Percentiles rank a stretch among this genome's conserved stretches.
These are phyloP conservation scores for Colletotrichum tropicicola DNA, from an alignment of 2,329 filamentous ascomycete genomes.

Conservation along the genomic window DNA sequence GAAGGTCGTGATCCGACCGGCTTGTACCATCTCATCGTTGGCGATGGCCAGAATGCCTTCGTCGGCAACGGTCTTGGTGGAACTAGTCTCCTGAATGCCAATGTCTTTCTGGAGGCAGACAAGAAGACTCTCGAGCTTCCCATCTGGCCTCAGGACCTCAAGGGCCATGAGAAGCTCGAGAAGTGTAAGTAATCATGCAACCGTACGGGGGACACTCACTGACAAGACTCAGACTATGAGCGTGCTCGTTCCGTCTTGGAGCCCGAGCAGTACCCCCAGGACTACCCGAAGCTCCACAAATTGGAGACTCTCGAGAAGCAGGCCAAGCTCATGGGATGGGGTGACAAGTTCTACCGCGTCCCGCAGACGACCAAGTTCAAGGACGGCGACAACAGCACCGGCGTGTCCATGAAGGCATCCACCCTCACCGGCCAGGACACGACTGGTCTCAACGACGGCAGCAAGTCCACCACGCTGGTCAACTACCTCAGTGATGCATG, in stretches of 20 bases:
- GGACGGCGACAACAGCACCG: conserved; percentile 67
- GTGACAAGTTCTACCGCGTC: conserved; percentile 62
- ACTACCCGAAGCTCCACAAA: conserved; percentile 67
- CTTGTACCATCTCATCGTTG: conserved; percentile 53
- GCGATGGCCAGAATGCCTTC: conserved; percentile 55
- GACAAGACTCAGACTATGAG: conserved; percentile 58
- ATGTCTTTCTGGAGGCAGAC: conserved; percentile 71
- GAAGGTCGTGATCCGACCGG: conserved; percentile 46
- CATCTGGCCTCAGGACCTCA: conserved; percentile 67
- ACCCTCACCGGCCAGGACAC: conserved; percentile 68
- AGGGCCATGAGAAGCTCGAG: conserved; percentile 51
- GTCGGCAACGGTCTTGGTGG: conserved; percentile 63
- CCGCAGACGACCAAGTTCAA: conserved; percentile 71
- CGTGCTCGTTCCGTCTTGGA: conserved; percentile 65
- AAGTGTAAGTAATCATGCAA: conserved; percentile 51
- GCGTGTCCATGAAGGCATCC: conserved; percentile 70
- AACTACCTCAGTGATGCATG: conserved; percentile 76
- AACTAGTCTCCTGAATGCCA: conserved; percentile 73
- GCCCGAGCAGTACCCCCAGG: conserved; percentile 64
- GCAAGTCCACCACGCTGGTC: conserved; percentile 71
- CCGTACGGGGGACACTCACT: background rate
- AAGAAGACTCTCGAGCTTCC: conserved; percentile 59
- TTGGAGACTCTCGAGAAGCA: conserved; percentile 65
- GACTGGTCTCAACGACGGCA: conserved; percentile 73
- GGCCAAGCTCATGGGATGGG: conserved; percentile 59